Percentiles rank a stretch among this genome's conserved stretches.
phyloP scores from a whole-genome alignment of 768 basidiomycete species.

The Trichaptum fuscoviolaceum region DNA sequence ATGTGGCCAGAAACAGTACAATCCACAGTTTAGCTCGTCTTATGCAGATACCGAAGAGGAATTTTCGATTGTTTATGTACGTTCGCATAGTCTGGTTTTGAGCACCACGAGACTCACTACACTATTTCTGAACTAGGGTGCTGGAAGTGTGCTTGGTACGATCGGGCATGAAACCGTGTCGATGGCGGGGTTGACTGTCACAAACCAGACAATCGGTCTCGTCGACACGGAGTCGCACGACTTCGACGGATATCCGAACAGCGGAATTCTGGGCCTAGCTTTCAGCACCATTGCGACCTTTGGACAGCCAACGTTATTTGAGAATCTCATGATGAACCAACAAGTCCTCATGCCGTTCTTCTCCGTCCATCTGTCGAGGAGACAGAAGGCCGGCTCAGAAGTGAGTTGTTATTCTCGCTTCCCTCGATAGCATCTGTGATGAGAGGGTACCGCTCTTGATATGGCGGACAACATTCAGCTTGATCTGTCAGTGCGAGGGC shows the following conservation, averaged over 20 bases:
- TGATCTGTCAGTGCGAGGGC: neutral
- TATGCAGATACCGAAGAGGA: slow-evolving; percentile 25
- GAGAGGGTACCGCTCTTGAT: no score
- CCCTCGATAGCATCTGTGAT: neutral
- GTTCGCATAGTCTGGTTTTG: slow-evolving; percentile 10
- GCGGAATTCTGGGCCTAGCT: slow-evolving; percentile 57
- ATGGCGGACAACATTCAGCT: no score
- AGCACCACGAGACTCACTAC: neutral
- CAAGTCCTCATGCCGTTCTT: slow-evolving; percentile 45
- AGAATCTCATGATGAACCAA: slow-evolving; percentile 45
- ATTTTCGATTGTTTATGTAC: slow-evolving; percentile 44
- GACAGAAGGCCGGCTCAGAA: slow-evolving; percentile 40
- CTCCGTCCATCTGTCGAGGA: slow-evolving; percentile 51
- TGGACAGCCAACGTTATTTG: slow-evolving; percentile 51
- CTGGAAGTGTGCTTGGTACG: slow-evolving; percentile 45
- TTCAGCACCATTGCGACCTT: slow-evolving; percentile 51
- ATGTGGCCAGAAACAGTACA: slow-evolving; percentile 37
- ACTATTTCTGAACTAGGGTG: slow-evolving; percentile 32
- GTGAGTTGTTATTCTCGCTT: slow-evolving; percentile 22
- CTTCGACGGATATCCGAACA: slow-evolving; percentile 46
- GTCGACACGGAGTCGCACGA: slow-evolving; percentile 41
- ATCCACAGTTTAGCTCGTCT: slow-evolving; percentile 35
- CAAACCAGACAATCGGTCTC: slow-evolving; percentile 52
- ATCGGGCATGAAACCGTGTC: slow-evolving; percentile 47
- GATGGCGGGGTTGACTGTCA: slow-evolving; percentile 39